Percentiles rank a stretch among this genome's conserved stretches.
Conservation (phyloP, 345 rosid genomes). For the Iberis pinnata region DNA sequence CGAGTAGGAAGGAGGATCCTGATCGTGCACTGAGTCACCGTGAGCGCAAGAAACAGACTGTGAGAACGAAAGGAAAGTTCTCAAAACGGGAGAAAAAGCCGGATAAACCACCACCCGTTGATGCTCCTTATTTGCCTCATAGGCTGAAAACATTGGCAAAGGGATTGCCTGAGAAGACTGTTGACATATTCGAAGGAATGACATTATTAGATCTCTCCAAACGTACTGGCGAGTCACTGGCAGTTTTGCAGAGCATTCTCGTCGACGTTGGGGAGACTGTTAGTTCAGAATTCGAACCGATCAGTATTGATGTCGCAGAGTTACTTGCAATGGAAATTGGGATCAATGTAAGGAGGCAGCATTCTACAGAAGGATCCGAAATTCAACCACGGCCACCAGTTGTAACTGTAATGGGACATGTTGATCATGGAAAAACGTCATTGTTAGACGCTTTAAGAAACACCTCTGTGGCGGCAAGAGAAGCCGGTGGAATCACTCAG, state of each 20-base stretch:
- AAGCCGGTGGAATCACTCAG: conserved; percentile 99
- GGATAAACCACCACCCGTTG: conserved; percentile 57
- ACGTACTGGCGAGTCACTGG: conserved; percentile 50
- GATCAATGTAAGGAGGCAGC: conserved; percentile 62
- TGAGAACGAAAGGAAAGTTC: conserved; percentile 46
- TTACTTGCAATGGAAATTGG: conserved; percentile 85
- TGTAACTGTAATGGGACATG: conserved; percentile 94
- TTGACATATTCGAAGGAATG: conserved; percentile 86
- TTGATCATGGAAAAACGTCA: conserved; percentile 96
- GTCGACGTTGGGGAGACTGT: conserved; percentile 70
- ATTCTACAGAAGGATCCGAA: conserved; percentile 59
- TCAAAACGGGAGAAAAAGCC: conserved; percentile 38
- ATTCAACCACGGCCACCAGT: conserved; percentile 69
- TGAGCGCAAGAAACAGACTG: conserved; percentile 36
- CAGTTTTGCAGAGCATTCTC: conserved; percentile 60
- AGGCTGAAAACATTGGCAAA: conserved; percentile 45
- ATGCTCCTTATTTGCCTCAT: conserved; percentile 69
- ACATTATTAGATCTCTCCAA: conserved; percentile 68
- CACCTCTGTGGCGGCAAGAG: conserved; percentile 79
- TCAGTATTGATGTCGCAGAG: conserved; percentile 76
- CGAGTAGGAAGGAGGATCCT: conserved; percentile 39
- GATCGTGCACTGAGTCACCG: conserved; percentile 43
- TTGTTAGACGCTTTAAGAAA: conserved; percentile 79
- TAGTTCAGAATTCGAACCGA: conserved; percentile 65
- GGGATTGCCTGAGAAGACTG: conserved; percentile 45